A percentile compares a stretch with the other conserved stretches of the same genome.
phyloP scores from a whole-genome alignment of 305 asterid genomes.

The Fraxinus angustifolia region DNA sequence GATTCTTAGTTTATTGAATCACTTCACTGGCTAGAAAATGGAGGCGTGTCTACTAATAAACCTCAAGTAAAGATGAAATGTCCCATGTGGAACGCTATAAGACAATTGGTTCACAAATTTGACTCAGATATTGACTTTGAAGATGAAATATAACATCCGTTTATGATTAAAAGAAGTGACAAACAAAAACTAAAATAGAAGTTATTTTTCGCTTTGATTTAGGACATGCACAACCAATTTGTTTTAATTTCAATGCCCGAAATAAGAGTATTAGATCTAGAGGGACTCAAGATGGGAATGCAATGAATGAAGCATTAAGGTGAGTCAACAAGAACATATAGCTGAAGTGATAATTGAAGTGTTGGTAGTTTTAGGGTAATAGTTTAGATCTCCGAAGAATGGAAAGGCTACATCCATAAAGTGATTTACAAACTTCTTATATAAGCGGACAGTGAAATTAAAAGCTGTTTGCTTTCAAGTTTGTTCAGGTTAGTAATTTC shows the following conservation, averaged over 20 bases:
- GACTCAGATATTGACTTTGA: constrained; percentile 16
- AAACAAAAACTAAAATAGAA: constrained; percentile 2
- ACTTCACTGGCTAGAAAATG: constrained; percentile 13
- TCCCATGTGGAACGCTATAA: not conserved
- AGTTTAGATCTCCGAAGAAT: not conserved
- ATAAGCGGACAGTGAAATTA: not conserved
- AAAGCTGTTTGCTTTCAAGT: constrained; percentile 13
- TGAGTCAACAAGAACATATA: not conserved
- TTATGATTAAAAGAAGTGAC: constrained; percentile 14
- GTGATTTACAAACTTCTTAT: not conserved
- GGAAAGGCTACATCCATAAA: constrained; percentile 3
- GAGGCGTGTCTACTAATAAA: constrained; percentile 6
- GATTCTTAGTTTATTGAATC: constrained; percentile 2
- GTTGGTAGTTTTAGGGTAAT: constrained; percentile 15
- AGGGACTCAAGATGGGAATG: not conserved
- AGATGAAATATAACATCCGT: constrained; percentile 6
- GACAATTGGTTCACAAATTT: constrained; percentile 7
- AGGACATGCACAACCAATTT: constrained; percentile 3
- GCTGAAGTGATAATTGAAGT: constrained; percentile 11
- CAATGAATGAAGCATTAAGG: not conserved
- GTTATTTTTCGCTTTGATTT: constrained; percentile 10
- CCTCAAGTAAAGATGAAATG: not conserved
- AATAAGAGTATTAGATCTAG: constrained; percentile 11
- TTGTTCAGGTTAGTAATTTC: not conserved
- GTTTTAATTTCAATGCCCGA: not conserved